phyloP scores from a whole-genome alignment of 768 basidiomycete genomes.

The Mycena leptocephala region DNA sequence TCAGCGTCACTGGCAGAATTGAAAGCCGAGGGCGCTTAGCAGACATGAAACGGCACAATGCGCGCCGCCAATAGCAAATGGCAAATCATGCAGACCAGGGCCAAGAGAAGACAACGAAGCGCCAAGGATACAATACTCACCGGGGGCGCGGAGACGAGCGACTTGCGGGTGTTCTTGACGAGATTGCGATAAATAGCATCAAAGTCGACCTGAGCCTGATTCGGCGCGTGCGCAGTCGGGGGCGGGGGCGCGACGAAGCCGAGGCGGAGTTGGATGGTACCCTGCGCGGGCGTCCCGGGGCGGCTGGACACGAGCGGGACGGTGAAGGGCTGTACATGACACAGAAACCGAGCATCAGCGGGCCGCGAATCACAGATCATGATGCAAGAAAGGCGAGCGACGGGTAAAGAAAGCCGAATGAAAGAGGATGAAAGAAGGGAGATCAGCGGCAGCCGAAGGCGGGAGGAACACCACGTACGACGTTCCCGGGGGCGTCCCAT shows the following conservation, averaged over 20 bases:
- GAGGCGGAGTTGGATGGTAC: slow-evolving; percentile 61
- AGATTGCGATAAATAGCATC: slow-evolving; percentile 77
- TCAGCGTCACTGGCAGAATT: too few relatives aligned
- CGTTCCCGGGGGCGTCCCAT: slow-evolving; percentile 78
- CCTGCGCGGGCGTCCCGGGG: slow-evolving; percentile 56
- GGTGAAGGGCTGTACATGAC: slow-evolving; percentile 50
- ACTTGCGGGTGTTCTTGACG: slow-evolving; percentile 74
- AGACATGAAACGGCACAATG: background rate
- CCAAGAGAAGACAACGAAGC: background rate
- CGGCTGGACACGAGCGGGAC: slow-evolving; percentile 60
- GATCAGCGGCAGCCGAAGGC: background rate
- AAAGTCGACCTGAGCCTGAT: slow-evolving; percentile 58
- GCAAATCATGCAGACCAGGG: background rate
- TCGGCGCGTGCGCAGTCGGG: slow-evolving; percentile 56
- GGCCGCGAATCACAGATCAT: background rate
- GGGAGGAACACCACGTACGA: slow-evolving; percentile 60
- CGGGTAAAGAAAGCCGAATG: background rate
- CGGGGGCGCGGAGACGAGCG: slow-evolving; percentile 84
- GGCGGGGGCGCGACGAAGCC: slow-evolving; percentile 63
- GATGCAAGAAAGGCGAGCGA: background rate
- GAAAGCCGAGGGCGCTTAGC: background rate
- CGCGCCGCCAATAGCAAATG: background rate
- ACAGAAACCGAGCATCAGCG: background rate
- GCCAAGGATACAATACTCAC: slow-evolving; percentile 59
- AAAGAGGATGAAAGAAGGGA: background rate